Percentiles rank a stretch among this genome's conserved stretches.
These are phyloP conservation scores for Naganishia vishniacii DNA, from an alignment of 768 basidiomycete genomes.

Conservation along the genomic window DNA sequence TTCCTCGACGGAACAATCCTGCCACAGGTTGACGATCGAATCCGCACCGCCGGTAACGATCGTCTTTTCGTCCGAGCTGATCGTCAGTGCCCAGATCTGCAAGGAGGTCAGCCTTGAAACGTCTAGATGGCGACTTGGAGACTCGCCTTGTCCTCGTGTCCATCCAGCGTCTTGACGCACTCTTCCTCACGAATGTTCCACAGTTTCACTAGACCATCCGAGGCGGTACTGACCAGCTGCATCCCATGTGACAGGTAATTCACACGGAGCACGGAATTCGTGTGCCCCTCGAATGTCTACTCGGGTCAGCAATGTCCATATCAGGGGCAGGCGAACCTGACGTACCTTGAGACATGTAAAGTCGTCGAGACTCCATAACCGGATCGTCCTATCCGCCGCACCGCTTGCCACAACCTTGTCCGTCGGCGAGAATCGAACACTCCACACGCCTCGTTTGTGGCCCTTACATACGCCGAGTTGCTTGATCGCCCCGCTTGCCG, in stretches of 20 bases:
- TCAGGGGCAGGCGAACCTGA: not conserved
- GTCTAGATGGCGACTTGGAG: not conserved
- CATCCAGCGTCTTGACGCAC: slow-evolving; percentile 82
- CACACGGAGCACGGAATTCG: slow-evolving; percentile 89
- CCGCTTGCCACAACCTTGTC: slow-evolving; percentile 85
- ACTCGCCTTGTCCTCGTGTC: slow-evolving; percentile 91
- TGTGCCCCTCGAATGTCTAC: slow-evolving; percentile 96
- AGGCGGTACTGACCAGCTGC: slow-evolving; percentile 83
- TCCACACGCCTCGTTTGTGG: slow-evolving; percentile 95
- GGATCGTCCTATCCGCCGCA: slow-evolving; percentile 90
- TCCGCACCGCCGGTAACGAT: slow-evolving; percentile 94
- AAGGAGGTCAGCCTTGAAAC: not conserved
- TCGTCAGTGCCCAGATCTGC: slow-evolving; percentile 92
- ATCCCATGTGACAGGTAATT: slow-evolving; percentile 77
- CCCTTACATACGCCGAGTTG: slow-evolving; percentile 84
- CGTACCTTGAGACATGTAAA: slow-evolving; percentile 71
- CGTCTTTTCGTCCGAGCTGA: slow-evolving; percentile 71
- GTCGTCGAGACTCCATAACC: slow-evolving; percentile 88
- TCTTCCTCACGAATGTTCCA: slow-evolving; percentile 89
- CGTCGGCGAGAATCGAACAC: slow-evolving; percentile 74
- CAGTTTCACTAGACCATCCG: slow-evolving; percentile 90
- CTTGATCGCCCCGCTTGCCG: slow-evolving; percentile 64
- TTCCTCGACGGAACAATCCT: slow-evolving; percentile 83
- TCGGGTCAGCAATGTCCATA: not conserved
- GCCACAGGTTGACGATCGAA: slow-evolving; percentile 92